phyloP scores from a whole-genome alignment of 306 rosid species.

The Sindora glabra region DNA sequence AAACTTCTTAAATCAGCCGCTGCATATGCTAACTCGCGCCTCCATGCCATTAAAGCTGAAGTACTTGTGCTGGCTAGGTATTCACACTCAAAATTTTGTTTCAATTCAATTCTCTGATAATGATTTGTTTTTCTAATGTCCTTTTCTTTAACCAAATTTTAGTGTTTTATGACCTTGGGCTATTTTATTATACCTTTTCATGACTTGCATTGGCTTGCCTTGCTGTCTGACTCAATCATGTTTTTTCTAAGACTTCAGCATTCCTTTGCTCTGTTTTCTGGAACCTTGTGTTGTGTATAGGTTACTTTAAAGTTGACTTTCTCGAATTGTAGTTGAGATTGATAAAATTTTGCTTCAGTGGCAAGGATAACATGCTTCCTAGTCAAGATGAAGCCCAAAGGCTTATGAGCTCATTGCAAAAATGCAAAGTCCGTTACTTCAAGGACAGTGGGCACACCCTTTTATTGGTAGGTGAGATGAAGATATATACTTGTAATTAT shows the following conservation, averaged over 20 bases:
- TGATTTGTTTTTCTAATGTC: not conserved
- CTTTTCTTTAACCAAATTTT: not conserved
- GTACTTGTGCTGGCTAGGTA: slow-evolving; percentile 94
- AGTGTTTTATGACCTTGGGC: not conserved
- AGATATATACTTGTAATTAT: not conserved
- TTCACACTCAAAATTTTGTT: slow-evolving; percentile 2
- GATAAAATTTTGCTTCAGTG: slow-evolving; percentile 45
- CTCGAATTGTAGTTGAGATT: slow-evolving; percentile 4
- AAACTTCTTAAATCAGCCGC: slow-evolving; percentile 86
- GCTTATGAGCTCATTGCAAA: slow-evolving; percentile 38
- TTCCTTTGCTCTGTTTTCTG: not conserved
- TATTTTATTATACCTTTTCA: not conserved
- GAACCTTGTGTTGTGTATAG: not conserved
- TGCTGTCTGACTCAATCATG: not conserved
- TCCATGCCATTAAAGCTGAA: slow-evolving; percentile 92
- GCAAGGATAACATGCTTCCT: slow-evolving; percentile 86
- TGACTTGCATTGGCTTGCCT: not conserved
- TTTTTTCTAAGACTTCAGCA: not conserved
- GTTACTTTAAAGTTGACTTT: slow-evolving; percentile 13
- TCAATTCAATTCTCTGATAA: no score
- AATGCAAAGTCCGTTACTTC: slow-evolving; percentile 63
- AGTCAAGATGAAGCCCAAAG: slow-evolving; percentile 74
- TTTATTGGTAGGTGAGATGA: slow-evolving; percentile 62
- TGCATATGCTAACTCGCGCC: slow-evolving; percentile 87
- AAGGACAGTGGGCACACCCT: slow-evolving; percentile 85